A percentile compares a stretch with the other conserved stretches of the same genome.
These are phyloP conservation scores for Oenanthe javanica DNA, from an alignment of 140 eudicot genomes.

Conservation along the genomic window DNA sequence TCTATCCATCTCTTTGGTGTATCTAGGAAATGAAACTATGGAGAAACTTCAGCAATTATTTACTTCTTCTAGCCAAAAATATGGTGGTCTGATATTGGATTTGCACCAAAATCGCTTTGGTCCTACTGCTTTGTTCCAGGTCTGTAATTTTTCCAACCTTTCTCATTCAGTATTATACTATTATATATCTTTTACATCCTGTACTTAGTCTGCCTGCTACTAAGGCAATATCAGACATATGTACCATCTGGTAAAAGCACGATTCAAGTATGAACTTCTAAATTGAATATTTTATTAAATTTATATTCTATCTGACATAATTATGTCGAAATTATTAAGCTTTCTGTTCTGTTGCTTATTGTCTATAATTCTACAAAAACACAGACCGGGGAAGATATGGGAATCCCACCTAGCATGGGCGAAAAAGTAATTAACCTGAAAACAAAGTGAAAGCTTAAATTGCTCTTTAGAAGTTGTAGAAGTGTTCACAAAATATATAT, in stretches of 20 bases:
- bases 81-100: constrained; percentile 80
- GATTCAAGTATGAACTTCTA: neutral
- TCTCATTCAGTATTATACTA: neutral
- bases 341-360: neutral
- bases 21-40: constrained; percentile 72
- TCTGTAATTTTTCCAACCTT: constrained; percentile 9
- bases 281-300: neutral
- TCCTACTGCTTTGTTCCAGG: constrained; percentile 83
- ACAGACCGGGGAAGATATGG: no score
- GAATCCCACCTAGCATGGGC: no score
- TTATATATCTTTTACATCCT: neutral
- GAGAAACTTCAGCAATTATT: constrained; percentile 67
- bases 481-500: no score
- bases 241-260: neutral
- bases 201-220: neutral
- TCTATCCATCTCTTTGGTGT: constrained; percentile 1
- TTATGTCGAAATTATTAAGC: neutral
- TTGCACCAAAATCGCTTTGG: constrained; percentile 82
- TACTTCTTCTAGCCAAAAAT: constrained; percentile 61
- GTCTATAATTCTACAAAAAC: neutral
- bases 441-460: no score
- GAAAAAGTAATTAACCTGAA: no score
- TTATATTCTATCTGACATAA: neutral
- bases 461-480: no score
- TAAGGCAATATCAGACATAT: neutral